Base-by-base conservation (phyloP, 108 stramenopile species). In the Skeletonema menzelii region DNA sequence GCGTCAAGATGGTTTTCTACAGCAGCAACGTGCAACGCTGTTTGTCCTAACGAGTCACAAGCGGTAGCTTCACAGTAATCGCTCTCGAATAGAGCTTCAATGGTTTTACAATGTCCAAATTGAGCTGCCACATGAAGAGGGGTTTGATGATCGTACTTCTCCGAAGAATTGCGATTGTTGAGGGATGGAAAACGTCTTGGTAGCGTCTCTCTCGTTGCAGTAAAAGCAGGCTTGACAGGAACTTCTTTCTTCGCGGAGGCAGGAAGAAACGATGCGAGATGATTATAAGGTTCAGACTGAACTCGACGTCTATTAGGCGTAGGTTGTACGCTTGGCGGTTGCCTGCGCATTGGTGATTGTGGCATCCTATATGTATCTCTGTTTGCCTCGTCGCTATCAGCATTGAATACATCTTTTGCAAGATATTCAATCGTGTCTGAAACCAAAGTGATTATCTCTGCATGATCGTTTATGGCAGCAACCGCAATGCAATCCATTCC, bases 71-170 rank as follows among this genome's bases (percentile, higher is more conserved):
- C 40, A 26, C 76, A 77, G 24, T 22, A 24, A 0, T 57, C 57
- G 53, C 76, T 70, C 27, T 66, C 69, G 30, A 70, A 70, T 47
- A 77, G 37, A 35, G 59, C 64, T 65, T 70, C 63, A 28, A 77
- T 59, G 26, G 65, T 69, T 32, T 38, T 6, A 40, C 63, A 53
- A 53, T 66, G 65, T 28, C 76, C 76, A 49, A 65, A 40, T 5
- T 69, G 69, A 27, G 69, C 76, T 32, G 76, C 76, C 13, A 77
- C 76, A 65, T 77, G 76, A 37, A 77, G 65, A 37, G 76, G 69
- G n/a, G 53, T 65, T 69, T 77, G 69, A 13, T 77, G 69, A 63
- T 77, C 70, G 42, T 64, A 49, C 14, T 70, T 37, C 15, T 77
- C 76, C 6, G 35, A 55, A 4, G 32, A 28, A 49, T 77, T 70